Evolutionary conservation across 768 basidiomycete species (phyloP), one percentile per base, ranked within the genome.

Genomic region (Tephrocybe sp.): DNA sequence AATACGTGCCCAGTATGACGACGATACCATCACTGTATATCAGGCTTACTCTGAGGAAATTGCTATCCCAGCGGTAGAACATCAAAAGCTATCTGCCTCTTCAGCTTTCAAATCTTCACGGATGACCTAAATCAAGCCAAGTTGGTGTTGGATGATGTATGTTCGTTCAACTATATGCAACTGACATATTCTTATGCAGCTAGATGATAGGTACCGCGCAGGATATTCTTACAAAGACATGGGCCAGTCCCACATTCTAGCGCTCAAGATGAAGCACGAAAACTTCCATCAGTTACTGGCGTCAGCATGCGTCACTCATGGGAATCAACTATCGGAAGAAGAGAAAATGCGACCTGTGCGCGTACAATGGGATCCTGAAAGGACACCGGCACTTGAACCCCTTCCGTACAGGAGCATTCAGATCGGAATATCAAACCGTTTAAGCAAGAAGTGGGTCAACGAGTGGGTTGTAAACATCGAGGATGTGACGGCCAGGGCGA

Each of bases 111-210:
- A 53, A 38, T 42, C 34, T 20, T 41, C 53, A 8, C 42, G 59
- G 17, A 60, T 60, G 58, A 60, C 56, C n/a, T 55, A 55, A 52
- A 51, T 59, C 37, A 56, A 59, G 34, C 58, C 58, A 14, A 56
- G 54, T 23, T 59, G 54, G 58, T 60, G 53, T 38, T 60, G 58
- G 55, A 60, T 57, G 56, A 60, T 60, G 56, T 57, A 49, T 15
- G 24, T 38, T 10, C 1, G 12, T 17, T 36, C 7, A 5, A 4
- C 23, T 23, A 39, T 23, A 6, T 12, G 41, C 32, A 12, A 14
- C 14, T 18, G 17, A 21, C 32, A 9, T 14, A 20, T 32, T 40
- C n/a, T 33, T 14, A 33, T 14, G 6, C n/a, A 39, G 15, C 28
- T 20, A 15, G 6, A n/a, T 18, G 30, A 11, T 33, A 58, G 58